Evolutionary conservation across 805 yeast genomes (phyloP), one percentile per base, ranked within the genome.

Genomic region (Wickerhamiella lipophila): DNA sequence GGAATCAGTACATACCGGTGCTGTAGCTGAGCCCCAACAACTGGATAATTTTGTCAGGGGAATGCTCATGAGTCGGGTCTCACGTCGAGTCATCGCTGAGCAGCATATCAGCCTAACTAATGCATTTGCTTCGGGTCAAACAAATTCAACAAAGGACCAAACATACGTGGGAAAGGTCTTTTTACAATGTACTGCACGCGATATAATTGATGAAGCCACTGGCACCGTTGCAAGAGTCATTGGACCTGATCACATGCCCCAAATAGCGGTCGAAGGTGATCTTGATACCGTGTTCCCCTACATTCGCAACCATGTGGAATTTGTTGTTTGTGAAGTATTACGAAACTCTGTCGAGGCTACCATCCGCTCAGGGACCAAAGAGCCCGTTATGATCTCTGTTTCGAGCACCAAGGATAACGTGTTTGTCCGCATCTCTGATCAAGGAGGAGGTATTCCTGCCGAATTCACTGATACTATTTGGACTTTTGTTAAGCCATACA

Each of bases 271-370:
- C n/a, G 83, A 81, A 51, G 96, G 95, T 2, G 80, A 79, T 18
- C 55, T 49, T 6, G 77, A 78, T 50, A 69, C 80, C 21, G 71
- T 71, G 15, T 85, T 92, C 63, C 92, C 87, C 43, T 89, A 87
- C 61, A 73, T 92, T 69, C 79, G 81, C 9, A 79, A 87, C 3
- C 97, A 89, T 67, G 68, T 92, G 55, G 87, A 83, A 58, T 89
- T 85, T 62, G 70, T 89, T 36, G 69, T 88, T 47, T 92, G 95
- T 19, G 97, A 89, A 64, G 79, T 89, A 32, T 66, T 92, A 50
- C 73, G 96, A 54, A 89, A 92, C 60, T 76, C 94, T 3, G 75
- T 77, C 56, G 94, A 85, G 60, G 89, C 95, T 0, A 83, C 95
- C 0, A 75, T 85, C 47, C 23, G 42, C 3, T 12, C 12, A 18